Base-by-base conservation (phyloP, 371 early-diverging fungal species). In the Mortierella sp. region DNA sequence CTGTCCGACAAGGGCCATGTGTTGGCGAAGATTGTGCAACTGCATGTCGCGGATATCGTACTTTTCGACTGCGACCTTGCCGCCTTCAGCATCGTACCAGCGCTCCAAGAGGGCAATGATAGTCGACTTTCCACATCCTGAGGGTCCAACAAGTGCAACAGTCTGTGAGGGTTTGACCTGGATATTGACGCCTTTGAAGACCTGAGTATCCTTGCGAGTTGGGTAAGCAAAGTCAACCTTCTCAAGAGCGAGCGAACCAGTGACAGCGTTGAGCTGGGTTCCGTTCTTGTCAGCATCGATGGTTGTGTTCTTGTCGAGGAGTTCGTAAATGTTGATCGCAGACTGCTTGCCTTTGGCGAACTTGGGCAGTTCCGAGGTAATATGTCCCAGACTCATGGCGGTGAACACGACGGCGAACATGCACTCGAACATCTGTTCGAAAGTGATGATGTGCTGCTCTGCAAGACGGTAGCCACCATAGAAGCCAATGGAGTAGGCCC, bases 1-100 rank as follows among this genome's bases (percentile, higher is more conserved):
- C 80, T 98, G 98, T 40, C 90, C 87, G 7, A 97, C 96, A 25
- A 96, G 78, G 2, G 92, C 90, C 79, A 96, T 86, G 50, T 90
- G 85, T 10, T 84, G 65, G 47, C 96, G 88, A 13, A 94, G 77
- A 43, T 87, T 84, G 24, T 78, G 71, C 39, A 92, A 70, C 44
- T 83, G 78, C 67, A 91, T 84, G 45, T 85, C 81, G 19, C 82
- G 80, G 58, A 93, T 84, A 63, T 95, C 85, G 44, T 82, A 61
- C 22, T 81, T 83, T 44, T 92, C 89, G 16, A 88, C 27, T 0
- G 57, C 54, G 25, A 86, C 76, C 28, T 66, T 28, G 17, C 90
- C 90, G 12, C 58, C 55, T n/a, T 74, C 61, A 17, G 85, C 85
- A 70, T 93, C 92, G 76, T 94, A 94, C 73, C 89, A 92, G 2